Evolutionary conservation across 148 eudicot genomes (phyloP).

Genomic region (Limonium bicolor): DNA sequence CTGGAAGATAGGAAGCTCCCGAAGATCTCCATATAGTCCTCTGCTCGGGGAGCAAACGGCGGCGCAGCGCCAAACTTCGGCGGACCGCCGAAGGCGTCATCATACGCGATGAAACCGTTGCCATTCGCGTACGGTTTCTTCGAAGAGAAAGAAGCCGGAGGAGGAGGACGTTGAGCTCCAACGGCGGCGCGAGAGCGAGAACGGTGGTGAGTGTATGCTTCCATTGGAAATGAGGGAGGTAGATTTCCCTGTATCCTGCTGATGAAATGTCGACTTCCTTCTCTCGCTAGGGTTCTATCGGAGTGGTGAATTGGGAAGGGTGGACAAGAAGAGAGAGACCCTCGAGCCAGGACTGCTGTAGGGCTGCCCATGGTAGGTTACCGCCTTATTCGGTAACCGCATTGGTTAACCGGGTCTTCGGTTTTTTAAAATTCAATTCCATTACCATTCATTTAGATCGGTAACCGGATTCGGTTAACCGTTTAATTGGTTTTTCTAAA

Average conservation of each 20-base stretch:
- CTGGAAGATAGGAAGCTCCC: slow-evolving; percentile 38
- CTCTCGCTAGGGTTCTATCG: not conserved
- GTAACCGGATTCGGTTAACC: too few relatives aligned
- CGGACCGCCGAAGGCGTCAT: slow-evolving; percentile 72
- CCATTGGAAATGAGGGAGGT: slow-evolving; percentile 11
- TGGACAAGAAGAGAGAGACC: too few relatives aligned
- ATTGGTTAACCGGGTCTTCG: too few relatives aligned
- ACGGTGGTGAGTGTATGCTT: slow-evolving; percentile 24
- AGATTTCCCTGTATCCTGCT: slow-evolving; percentile 2
- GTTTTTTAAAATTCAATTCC: too few relatives aligned
- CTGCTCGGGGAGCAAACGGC: slow-evolving; percentile 54
- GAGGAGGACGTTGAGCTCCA: slow-evolving; percentile 14
- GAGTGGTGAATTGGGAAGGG: too few relatives aligned
- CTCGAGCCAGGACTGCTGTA: too few relatives aligned
- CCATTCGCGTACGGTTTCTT: slow-evolving; percentile 19
- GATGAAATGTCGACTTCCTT: too few relatives aligned
- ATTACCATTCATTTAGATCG: too few relatives aligned
- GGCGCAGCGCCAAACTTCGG: slow-evolving; percentile 35
- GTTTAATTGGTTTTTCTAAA: too few relatives aligned
- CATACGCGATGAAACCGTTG: slow-evolving; percentile 38
- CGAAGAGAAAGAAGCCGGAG: slow-evolving; percentile 12
- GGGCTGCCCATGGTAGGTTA: too few relatives aligned
- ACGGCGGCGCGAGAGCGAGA: slow-evolving; percentile 25
- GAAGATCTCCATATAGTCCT: slow-evolving; percentile 84
- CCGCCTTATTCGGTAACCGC: too few relatives aligned